A percentile compares a stretch with the other conserved stretches of the same genome.
These are phyloP conservation scores for Ceratorhiza oryzae-sativae DNA, from an alignment of 1,284 basidiomycete species.

Conservation along the genomic window DNA sequence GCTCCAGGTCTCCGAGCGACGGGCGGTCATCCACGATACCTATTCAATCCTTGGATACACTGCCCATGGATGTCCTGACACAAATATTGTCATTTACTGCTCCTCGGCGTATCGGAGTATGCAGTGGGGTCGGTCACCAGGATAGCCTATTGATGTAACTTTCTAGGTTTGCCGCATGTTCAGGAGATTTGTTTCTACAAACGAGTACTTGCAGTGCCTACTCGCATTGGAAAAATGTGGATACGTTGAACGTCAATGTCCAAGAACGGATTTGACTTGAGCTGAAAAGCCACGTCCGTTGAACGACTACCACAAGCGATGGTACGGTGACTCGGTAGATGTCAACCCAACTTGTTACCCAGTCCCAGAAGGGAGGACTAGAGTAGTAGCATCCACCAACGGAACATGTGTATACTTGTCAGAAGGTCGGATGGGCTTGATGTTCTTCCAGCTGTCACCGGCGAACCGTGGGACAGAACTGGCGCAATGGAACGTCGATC, in stretches of 20 bases:
- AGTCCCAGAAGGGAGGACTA: background rate
- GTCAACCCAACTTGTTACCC: background rate
- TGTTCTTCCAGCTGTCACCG: slow-evolving; percentile 2
- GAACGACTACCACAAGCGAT: background rate
- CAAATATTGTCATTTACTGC: background rate
- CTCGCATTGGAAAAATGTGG: background rate
- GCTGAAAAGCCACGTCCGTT: background rate
- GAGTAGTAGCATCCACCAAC: background rate
- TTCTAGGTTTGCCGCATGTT: background rate
- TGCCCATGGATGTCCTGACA: background rate
- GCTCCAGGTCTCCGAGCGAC: no score
- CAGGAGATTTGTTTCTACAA: background rate
- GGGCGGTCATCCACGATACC: no score
- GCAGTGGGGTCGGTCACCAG: background rate
- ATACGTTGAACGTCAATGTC: background rate
- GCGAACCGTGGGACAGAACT: background rate
- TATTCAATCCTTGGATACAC: background rate
- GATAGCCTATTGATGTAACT: background rate
- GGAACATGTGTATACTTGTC: background rate
- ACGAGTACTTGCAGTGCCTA: slow-evolving; percentile 8
- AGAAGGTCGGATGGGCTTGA: background rate
- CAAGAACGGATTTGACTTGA: background rate
- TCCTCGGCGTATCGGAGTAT: background rate
- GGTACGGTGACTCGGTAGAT: background rate
- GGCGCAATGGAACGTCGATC: background rate